Conservation (phyloP, 495 filamentous ascomycete genomes). For the Astrothelium macrocarpum region DNA sequence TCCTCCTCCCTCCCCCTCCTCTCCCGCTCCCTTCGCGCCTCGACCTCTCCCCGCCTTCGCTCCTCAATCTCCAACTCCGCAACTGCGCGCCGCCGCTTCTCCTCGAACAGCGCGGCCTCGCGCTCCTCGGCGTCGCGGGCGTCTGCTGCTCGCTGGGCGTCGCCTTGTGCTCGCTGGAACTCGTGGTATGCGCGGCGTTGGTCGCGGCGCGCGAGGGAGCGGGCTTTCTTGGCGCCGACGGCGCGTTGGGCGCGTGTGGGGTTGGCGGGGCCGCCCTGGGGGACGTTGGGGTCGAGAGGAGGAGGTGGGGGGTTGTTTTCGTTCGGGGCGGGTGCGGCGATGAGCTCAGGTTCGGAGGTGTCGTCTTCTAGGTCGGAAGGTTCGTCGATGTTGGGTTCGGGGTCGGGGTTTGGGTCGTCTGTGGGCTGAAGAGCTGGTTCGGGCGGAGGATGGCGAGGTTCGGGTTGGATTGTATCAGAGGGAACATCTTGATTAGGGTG, state of each 20-base stretch:
- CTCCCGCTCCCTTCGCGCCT: conserved; percentile 26
- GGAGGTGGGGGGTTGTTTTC: no score
- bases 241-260: conserved; percentile 16
- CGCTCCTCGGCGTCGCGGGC: conserved; percentile 30
- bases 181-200: conserved; percentile 42
- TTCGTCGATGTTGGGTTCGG: background rate
- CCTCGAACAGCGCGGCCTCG: conserved; percentile 31
- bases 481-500: background rate
- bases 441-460: background rate
- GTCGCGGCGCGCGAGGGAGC: conserved; percentile 38
- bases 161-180: conserved; percentile 36
- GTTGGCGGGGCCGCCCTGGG: conserved; percentile 5
- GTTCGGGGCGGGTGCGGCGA: background rate
- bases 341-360: background rate
- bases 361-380: background rate
- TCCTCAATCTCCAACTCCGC: conserved; percentile 34
- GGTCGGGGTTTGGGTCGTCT: background rate
- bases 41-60: conserved; percentile 25
- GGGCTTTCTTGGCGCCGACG: conserved; percentile 41
- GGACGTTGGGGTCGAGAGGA: background rate
- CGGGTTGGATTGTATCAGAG: background rate
- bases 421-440: background rate
- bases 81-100: conserved; percentile 32
- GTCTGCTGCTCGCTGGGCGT: conserved; percentile 28
- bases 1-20: conserved; percentile 25